Evolutionary conservation across 2,329 filamentous ascomycete genomes (phyloP).

Genomic region (Dactylellina leptospora): DNA sequence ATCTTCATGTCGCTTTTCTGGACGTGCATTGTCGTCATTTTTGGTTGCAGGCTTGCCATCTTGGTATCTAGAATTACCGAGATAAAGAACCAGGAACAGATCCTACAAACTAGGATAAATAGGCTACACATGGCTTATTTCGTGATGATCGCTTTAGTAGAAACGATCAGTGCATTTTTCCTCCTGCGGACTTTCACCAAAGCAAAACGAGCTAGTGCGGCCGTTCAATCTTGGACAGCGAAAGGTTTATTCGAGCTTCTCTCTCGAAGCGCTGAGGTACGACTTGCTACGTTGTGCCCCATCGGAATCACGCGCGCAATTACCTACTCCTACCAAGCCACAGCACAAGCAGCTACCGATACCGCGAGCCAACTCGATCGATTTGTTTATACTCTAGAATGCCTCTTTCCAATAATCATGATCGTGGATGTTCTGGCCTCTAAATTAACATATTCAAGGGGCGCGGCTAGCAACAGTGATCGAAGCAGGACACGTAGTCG

Average conservation of each 20-base stretch:
- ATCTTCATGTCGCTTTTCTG: slow-evolving; percentile 68
- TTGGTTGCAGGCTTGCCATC: slow-evolving; percentile 63
- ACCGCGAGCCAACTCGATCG: slow-evolving; percentile 61
- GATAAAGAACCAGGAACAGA: slow-evolving; percentile 56
- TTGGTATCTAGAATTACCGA: slow-evolving; percentile 58
- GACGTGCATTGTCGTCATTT: slow-evolving; percentile 67
- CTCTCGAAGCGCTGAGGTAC: slow-evolving; percentile 61
- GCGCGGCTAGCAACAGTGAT: slow-evolving; percentile 23
- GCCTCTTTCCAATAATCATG: slow-evolving; percentile 62
- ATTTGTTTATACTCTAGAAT: slow-evolving; percentile 62
- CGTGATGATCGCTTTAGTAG: slow-evolving; percentile 61
- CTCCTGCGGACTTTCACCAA: slow-evolving; percentile 60
- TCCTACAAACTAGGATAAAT: slow-evolving; percentile 59
- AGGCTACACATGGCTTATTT: slow-evolving; percentile 63
- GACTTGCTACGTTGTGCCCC: slow-evolving; percentile 60
- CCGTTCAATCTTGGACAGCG: slow-evolving; percentile 58
- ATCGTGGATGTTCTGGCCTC: slow-evolving; percentile 60
- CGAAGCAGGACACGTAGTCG: slow-evolving; percentile 20
- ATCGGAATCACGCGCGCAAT: slow-evolving; percentile 61
- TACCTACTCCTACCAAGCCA: slow-evolving; percentile 62
- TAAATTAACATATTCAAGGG: slow-evolving; percentile 53
- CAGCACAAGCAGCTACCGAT: slow-evolving; percentile 60
- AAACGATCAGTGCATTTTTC: slow-evolving; percentile 62
- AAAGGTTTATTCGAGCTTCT: slow-evolving; percentile 61
- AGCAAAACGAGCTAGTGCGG: slow-evolving; percentile 53